Conservation (phyloP, 371 early-diverging fungal species). For the Apophysomyces elegans region DNA sequence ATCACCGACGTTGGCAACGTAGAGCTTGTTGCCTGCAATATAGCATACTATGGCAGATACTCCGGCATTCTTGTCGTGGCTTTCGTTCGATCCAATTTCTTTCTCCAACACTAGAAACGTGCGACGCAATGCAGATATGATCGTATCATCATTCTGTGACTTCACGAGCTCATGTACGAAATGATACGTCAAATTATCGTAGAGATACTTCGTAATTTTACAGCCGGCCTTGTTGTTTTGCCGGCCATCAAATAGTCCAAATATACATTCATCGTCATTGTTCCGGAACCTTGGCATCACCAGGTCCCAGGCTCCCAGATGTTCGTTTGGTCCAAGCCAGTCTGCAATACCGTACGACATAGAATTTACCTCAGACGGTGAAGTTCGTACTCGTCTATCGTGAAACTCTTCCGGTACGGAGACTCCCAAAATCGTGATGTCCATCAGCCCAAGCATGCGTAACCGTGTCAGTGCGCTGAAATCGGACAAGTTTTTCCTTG, state of each 20-base stretch:
- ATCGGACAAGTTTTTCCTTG: constrained; percentile 66
- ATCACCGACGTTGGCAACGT: constrained; percentile 92
- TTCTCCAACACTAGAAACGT: constrained; percentile 79
- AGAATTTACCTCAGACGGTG: constrained; percentile 77
- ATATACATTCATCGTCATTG: constrained; percentile 82
- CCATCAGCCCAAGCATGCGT: constrained; percentile 84
- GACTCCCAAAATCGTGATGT: constrained; percentile 81
- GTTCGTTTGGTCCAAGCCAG: constrained; percentile 67
- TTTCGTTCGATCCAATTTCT: constrained; percentile 56
- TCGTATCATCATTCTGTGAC: constrained; percentile 54
- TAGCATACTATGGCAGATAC: constrained; percentile 79
- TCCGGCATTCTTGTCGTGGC: constrained; percentile 58
- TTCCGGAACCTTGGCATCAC: constrained; percentile 81
- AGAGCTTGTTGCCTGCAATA: constrained; percentile 76
- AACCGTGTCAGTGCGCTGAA: constrained; percentile 78
- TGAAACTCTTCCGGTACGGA: constrained; percentile 82
- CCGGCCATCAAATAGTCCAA: constrained; percentile 87
- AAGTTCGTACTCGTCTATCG: constrained; percentile 84
- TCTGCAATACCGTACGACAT: constrained; percentile 91
- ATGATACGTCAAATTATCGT: constrained; percentile 67
- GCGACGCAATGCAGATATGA: constrained; percentile 67
- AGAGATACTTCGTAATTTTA: constrained; percentile 68
- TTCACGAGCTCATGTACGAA: constrained; percentile 77
- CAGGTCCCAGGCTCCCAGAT: constrained; percentile 77
- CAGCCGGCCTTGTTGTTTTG: constrained; percentile 56